A percentile compares a stretch with the other conserved stretches of the same genome.
phyloP scores from a whole-genome alignment of 352 stramenopile genomes.

The Phytophthora cryptogea region DNA sequence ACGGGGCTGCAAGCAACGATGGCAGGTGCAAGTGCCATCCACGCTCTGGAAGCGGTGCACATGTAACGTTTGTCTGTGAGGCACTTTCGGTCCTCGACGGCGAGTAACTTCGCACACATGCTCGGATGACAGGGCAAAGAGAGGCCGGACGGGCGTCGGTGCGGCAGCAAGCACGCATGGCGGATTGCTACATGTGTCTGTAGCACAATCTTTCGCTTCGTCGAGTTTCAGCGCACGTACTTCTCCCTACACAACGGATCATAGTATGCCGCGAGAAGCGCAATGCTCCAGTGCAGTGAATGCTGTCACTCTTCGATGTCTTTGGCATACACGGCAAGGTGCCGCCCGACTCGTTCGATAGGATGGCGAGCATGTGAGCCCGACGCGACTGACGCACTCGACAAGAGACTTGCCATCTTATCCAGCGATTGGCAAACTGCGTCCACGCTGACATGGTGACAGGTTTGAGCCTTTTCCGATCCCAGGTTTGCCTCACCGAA shows the following conservation, averaged over 20 bases:
- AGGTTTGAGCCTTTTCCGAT: conserved; percentile 7
- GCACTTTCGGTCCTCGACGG: neutral
- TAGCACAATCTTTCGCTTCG: neutral
- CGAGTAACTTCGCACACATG: conserved; percentile 20
- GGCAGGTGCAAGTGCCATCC: conserved; percentile 17
- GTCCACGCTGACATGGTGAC: conserved; percentile 20
- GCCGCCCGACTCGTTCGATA: too few relatives aligned
- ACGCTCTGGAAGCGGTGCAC: conserved; percentile 17
- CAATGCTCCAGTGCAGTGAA: too few relatives aligned
- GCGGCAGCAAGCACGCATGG: conserved; percentile 6
- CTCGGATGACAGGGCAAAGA: conserved; percentile 30
- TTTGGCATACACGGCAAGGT: conserved; percentile 5
- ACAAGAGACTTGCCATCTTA: conserved; percentile 18
- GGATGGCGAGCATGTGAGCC: too few relatives aligned
- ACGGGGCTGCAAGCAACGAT: conserved; percentile 27
- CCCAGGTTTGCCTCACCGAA: conserved; percentile 5
- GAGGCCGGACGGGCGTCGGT: conserved; percentile 18
- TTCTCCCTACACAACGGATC: too few relatives aligned
- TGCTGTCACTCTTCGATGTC: too few relatives aligned
- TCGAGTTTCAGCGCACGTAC: neutral
- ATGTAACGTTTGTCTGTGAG: neutral
- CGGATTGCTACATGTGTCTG: conserved; percentile 6
- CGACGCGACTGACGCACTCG: conserved; percentile 21
- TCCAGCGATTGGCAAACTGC: conserved; percentile 17
- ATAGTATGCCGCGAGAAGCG: too few relatives aligned